phyloP scores from a whole-genome alignment of 2,329 filamentous ascomycete genomes.

The Penicillium oxalicum region DNA sequence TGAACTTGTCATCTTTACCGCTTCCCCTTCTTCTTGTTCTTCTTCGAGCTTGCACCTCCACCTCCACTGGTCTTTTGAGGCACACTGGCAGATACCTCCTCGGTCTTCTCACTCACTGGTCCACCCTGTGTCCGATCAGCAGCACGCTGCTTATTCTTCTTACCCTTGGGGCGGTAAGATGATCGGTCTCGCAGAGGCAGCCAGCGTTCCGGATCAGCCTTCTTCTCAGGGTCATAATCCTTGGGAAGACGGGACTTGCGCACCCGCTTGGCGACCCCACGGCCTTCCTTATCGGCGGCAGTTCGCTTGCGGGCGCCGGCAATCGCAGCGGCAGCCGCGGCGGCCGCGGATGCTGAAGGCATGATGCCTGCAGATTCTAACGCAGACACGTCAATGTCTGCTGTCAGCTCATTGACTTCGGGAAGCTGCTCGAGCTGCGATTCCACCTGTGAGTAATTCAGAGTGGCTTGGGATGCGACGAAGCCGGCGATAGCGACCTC shows the following conservation, averaged over 20 bases:
- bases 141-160: constrained; percentile 81
- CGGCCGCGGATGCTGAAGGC: constrained; percentile 27
- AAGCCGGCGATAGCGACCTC: constrained; percentile 70
- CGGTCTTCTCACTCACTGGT: constrained; percentile 64
- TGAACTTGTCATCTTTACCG: constrained; percentile 24
- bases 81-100: constrained; percentile 41
- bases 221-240: constrained; percentile 63
- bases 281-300: constrained; percentile 27
- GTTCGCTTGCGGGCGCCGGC: constrained; percentile 38
- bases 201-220: constrained; percentile 87
- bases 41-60: constrained; percentile 37
- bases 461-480: constrained; percentile 70
- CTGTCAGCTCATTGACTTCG: constrained; percentile 37
- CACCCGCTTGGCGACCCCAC: constrained; percentile 35
- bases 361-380: constrained; percentile 43
- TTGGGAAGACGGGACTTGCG: constrained; percentile 45
- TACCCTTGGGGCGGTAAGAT: constrained; percentile 82
- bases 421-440: constrained; percentile 36
- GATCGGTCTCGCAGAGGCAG: constrained; percentile 83
- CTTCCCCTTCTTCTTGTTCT: constrained; percentile 49
- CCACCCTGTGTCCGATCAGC: constrained; percentile 80
- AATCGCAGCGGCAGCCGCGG: constrained; percentile 27
- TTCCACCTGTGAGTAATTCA: constrained; percentile 32
- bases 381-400: constrained; percentile 39
- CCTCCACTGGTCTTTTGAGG: constrained; percentile 29